Evolutionary conservation across 2,329 filamentous ascomycete species (phyloP), one percentile per base, ranked within the genome.

Genomic region (Pestalotiopsis sp.): DNA sequence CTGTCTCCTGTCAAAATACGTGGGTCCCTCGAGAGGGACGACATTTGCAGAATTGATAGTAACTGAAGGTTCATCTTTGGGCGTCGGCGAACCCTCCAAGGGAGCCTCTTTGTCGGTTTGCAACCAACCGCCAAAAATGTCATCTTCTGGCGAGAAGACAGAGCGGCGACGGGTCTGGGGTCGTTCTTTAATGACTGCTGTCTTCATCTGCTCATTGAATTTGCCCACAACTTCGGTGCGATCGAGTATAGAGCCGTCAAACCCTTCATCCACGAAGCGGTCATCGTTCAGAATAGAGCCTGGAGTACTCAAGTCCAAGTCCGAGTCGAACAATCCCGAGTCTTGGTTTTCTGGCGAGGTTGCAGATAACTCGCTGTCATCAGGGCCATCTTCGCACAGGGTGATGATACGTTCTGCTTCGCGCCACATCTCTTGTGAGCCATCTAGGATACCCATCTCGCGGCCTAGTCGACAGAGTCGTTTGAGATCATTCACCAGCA

Each of bases 341-440:
- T 69, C 67, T n/a, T 17, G 14, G 20, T 17, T n/a, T 52, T n/a
- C 14, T 52, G 45, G 45, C 6, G 59, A 62, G 2, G 70, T 66
- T 36, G 81, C 79, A 5, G 79, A 79, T 13, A 80, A 77, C 52
- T 76, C 72, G 17, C 78, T 78, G 13, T 83, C 31, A 36, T 36
- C 82, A 5, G 81, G 73, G 62, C 87, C 83, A 62, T 92, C 89
- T 49, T 89, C 87, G 70, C 92, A 93, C n/a, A 97, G 83, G 41
- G 93, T 92, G 76, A 97, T 96, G 80, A 97, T 95, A 14, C 92
- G 93, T 78, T 96, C 92, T 1, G 94, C 93, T 77, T 96, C 93
- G 74, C 90, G 89, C 92, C 93, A 97, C 61, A 93, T 83, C 13
- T 83, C 82, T 13, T 85, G 84, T 25, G 90, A 77, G 6, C 92